Base-by-base conservation (phyloP, 2,329 filamentous ascomycete genomes). In the Aureobasidium sp. region DNA sequence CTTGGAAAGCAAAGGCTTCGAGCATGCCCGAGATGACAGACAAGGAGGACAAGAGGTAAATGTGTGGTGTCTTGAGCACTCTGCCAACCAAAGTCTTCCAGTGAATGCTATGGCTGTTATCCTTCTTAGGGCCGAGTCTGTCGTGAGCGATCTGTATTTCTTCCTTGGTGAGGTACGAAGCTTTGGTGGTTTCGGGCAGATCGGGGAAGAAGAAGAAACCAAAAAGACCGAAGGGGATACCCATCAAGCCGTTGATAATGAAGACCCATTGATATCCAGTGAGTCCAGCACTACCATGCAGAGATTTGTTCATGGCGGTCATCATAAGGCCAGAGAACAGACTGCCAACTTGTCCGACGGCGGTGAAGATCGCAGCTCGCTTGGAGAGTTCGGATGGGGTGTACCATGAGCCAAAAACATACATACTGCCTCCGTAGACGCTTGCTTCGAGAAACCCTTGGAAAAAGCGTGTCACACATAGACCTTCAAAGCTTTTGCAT, bases 301-400 rank as follows among this genome's bases (percentile, higher is more conserved):
- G 70, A 37, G 69, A 73, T 0, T 65, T 70, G 57, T 75, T 72
- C 49, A 78, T 75, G 10, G 80, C 81, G 0, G 79, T 81, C 67
- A 85, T 82, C 61, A 87, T 79, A 68, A 84, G 83, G 1, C 84
- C 84, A 17, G 79, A 78, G 57, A 86, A 82, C 77, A 86, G 81
- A 0, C 79, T 83, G 0, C 83, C 84, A 0, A 81, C 81, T 1
- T 84, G 73, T 0, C 82, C 82, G 1, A 79, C 82, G 0, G 81
- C 78, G 1, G 81, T 84, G 68, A 86, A 86, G 58, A 87, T 79
- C 5, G 81, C 83, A 33, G 76, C 81, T 5, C 84, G 76, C 68
- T 85, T 86, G 4, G 81, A 83, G 0, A 86, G 77, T 69, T 86
- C 83, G 15, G 75, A 73, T 53, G 78, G 76, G 0, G 78, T 84